These are phyloP conservation scores for Yamadazyma mexicana DNA, from an alignment of 1,139 yeast genomes.

Conservation along the genomic window DNA sequence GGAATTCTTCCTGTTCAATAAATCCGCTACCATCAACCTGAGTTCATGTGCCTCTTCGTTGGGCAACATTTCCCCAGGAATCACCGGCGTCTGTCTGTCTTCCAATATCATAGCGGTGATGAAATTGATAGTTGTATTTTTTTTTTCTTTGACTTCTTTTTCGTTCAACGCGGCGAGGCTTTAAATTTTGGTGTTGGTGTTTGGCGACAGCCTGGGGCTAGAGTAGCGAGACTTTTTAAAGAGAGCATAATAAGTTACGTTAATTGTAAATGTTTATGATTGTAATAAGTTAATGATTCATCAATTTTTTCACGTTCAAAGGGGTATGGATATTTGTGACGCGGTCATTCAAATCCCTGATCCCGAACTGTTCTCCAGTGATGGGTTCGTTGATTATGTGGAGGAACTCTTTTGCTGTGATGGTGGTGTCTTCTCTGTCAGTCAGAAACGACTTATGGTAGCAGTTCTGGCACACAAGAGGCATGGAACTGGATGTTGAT, in stretches of 20 bases:
- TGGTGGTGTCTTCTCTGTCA: constrained; percentile 7
- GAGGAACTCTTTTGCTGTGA: constrained; percentile 18
- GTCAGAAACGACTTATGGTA: constrained; percentile 19
- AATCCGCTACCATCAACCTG: constrained; percentile 66
- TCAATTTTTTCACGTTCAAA: neutral
- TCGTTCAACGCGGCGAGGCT: no score
- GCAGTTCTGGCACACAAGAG: constrained; percentile 36
- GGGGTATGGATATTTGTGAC: constrained; percentile 12
- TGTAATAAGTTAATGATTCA: neutral
- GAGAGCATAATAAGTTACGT: no score
- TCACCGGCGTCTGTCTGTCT: constrained; percentile 71
- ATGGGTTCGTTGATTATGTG: constrained; percentile 32
- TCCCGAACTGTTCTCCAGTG: constrained; percentile 35
- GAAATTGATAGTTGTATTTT: neutral
- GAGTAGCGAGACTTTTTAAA: no score
- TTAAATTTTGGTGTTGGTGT: neutral
- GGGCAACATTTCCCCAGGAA: constrained; percentile 81
- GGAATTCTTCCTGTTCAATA: constrained; percentile 54
- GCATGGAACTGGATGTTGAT: neutral
- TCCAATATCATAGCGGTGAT: constrained; percentile 22
- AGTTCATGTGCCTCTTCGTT: constrained; percentile 69
- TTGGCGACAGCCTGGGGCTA: no score
- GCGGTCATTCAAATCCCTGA: constrained; percentile 28
- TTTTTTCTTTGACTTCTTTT: no score
- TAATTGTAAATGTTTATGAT: no score